These are phyloP conservation scores for Plasmodium malariae DNA, from an alignment of 169 alveolate species.

Conservation along the genomic window DNA sequence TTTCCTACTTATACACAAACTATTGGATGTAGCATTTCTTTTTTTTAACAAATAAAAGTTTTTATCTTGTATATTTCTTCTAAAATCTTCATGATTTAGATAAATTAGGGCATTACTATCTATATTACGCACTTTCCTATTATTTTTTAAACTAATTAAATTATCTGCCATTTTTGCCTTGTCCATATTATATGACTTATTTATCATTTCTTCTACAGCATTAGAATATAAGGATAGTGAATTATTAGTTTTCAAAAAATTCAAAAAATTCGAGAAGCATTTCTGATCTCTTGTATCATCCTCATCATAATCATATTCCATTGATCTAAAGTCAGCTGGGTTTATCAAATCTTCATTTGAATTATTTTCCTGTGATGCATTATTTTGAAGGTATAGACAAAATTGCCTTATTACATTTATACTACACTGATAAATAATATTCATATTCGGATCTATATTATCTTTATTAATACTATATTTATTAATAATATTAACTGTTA, in stretches of 20 bases:
- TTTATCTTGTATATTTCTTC: constrained; percentile 25
- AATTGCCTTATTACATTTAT: constrained; percentile 77
- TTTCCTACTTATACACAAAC: constrained; percentile 36
- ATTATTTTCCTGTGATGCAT: constrained; percentile 52
- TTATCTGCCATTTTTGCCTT: constrained; percentile 20
- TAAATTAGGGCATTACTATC: constrained; percentile 7
- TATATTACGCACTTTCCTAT: background rate
- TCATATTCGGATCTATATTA: constrained; percentile 58
- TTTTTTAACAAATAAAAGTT: constrained; percentile 58
- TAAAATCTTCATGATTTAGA: background rate
- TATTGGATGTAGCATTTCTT: constrained; percentile 50
- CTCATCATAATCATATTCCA: constrained; percentile 10
- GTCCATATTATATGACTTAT: constrained; percentile 2
- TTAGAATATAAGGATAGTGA: constrained; percentile 36
- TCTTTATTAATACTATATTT: constrained; percentile 51
- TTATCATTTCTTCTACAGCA: constrained; percentile 15
- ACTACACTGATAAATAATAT: constrained; percentile 69
- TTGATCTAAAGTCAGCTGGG: constrained; percentile 4
- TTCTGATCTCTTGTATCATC: constrained; percentile 47
- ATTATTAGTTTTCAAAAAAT: constrained; percentile 5
- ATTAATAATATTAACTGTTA: constrained; percentile 72
- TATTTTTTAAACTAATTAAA: constrained; percentile 12
- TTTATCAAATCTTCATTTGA: constrained; percentile 52
- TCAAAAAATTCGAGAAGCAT: background rate
- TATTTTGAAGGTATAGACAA: constrained; percentile 65